Percentiles rank a stretch among this genome's conserved stretches.
Conservation (phyloP, 805 yeast species). For the Ogataea allantospora region DNA sequence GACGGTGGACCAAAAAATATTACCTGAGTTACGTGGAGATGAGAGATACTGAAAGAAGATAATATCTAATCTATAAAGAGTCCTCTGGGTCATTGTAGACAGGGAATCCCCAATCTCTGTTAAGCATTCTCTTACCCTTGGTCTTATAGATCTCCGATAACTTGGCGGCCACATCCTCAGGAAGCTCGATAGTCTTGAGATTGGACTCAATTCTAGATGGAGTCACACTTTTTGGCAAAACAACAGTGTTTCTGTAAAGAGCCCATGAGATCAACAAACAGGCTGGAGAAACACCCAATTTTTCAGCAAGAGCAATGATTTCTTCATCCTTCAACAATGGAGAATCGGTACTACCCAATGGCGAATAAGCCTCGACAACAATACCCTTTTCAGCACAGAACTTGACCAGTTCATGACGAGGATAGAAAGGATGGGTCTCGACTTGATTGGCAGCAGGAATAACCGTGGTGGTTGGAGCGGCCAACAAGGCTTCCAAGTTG, state of each 20-base stretch:
- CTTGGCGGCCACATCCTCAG: conserved; percentile 34
- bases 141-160: conserved; percentile 11
- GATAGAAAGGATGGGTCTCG: conserved; percentile 15
- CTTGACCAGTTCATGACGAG: conserved; percentile 53
- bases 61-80: neutral
- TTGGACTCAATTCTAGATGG: conserved; percentile 43
- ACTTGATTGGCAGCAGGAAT: conserved; percentile 50
- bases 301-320: conserved; percentile 44
- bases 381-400: conserved; percentile 54
- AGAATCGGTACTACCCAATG: conserved; percentile 62
- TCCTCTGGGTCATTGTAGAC: conserved; percentile 23
- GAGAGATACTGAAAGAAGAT: conserved; percentile 40
- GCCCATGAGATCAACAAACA: conserved; percentile 60
- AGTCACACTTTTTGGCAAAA: conserved; percentile 50
- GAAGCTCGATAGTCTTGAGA: conserved; percentile 35
- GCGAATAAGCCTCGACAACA: conserved; percentile 71
- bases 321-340: conserved; percentile 48
- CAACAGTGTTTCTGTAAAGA: conserved; percentile 51
- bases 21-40: conserved; percentile 53
- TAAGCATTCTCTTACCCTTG: conserved; percentile 16
- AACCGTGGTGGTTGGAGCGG: conserved; percentile 43
- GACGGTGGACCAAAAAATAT: conserved; percentile 54
- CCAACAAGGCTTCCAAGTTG: conserved; percentile 50
- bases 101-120: conserved; percentile 23
- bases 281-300: conserved; percentile 44